Percentiles rank a stretch among this genome's conserved stretches.
Conservation (phyloP, 1,139 yeast species). For the Suhomyces bolitotheri region DNA sequence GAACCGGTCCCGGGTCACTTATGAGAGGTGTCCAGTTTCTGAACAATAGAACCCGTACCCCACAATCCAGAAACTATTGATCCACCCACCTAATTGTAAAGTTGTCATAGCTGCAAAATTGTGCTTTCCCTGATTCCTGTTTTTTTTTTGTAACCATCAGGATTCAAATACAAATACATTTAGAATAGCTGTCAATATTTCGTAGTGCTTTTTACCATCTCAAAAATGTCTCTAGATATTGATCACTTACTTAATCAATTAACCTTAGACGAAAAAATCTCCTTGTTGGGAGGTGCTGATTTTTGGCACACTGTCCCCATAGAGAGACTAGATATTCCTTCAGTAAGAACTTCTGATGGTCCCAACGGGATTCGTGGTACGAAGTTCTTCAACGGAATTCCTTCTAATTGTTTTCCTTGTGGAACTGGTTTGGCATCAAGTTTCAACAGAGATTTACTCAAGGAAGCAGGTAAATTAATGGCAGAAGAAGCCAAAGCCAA, state of each 20-base stretch:
- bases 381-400: conserved; percentile 44
- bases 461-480: conserved; percentile 48
- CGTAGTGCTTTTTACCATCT: neutral
- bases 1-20: no score
- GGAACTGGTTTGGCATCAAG: conserved; percentile 27
- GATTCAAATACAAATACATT: no score
- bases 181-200: no score
- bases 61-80: no score
- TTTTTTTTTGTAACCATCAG: no score
- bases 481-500: conserved; percentile 52
- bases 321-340: conserved; percentile 20
- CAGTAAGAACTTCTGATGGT: conserved; percentile 41
- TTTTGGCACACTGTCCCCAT: conserved; percentile 26
- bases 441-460: conserved; percentile 33
- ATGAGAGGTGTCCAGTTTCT: no score
- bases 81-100: no score
- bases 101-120: no score
- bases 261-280: conserved; percentile 22
- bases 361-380: conserved; percentile 60
- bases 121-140: no score
- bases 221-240: conserved; percentile 13
- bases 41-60: no score
- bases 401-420: conserved; percentile 54
- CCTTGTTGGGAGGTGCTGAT: conserved; percentile 22
- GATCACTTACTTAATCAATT: conserved; percentile 19